A percentile compares a stretch with the other conserved stretches of the same genome.
These are phyloP conservation scores for Prunus padus DNA, from an alignment of 306 rosid genomes.

Conservation along the genomic window DNA sequence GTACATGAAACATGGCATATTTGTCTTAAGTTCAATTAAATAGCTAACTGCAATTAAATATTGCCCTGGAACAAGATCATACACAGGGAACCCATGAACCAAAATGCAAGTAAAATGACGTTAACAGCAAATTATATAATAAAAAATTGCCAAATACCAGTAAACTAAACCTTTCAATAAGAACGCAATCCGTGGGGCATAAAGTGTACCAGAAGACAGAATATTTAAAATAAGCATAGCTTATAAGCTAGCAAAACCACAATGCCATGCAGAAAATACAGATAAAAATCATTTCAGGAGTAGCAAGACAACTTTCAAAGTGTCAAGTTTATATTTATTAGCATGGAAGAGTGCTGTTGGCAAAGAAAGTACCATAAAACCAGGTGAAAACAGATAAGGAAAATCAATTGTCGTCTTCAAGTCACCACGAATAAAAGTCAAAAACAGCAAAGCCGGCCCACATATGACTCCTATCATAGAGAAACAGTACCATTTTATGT, in stretches of 20 bases:
- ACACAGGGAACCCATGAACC: not conserved
- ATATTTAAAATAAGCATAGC: not conserved
- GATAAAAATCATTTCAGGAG: slow-evolving; percentile 6
- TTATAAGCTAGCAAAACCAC: not conserved
- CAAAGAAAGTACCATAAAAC: slow-evolving; percentile 65
- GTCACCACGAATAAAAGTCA: slow-evolving; percentile 83
- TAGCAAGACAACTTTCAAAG: not conserved
- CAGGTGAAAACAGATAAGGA: slow-evolving; percentile 74
- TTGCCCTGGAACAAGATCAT: not conserved
- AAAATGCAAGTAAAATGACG: not conserved
- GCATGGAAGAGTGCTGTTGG: not conserved
- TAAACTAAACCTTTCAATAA: not conserved
- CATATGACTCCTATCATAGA: slow-evolving; percentile 62
- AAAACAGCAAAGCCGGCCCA: slow-evolving; percentile 68
- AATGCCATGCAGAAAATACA: not conserved
- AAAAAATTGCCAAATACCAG: not conserved
- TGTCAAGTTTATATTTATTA: not conserved
- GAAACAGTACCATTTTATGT: slow-evolving; percentile 11
- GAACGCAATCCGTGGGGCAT: not conserved
- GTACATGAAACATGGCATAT: not conserved
- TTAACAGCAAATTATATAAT: not conserved
- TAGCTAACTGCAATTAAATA: not conserved
- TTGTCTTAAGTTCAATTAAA: not conserved
- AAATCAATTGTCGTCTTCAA: slow-evolving; percentile 61
- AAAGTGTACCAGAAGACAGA: not conserved